Conservation (phyloP, 2,329 filamentous ascomycete species). For the Alternaria arborescens region DNA sequence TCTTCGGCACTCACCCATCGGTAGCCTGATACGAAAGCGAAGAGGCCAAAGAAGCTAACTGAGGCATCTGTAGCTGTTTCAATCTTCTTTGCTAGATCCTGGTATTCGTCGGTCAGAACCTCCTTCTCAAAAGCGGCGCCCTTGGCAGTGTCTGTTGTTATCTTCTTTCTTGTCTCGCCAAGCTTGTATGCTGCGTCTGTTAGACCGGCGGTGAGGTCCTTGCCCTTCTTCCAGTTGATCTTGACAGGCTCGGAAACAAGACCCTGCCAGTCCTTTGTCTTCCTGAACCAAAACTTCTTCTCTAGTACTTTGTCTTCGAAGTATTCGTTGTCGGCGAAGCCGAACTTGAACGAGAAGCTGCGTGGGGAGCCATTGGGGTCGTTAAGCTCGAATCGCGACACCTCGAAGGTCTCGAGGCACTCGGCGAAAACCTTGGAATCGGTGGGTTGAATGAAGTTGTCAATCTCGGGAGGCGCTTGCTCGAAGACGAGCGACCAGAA, state of each 20-base stretch:
- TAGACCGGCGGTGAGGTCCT: slow-evolving; percentile 84
- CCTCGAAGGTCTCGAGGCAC: slow-evolving; percentile 72
- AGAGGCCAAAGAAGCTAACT: slow-evolving; percentile 87
- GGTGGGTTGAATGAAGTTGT: slow-evolving; percentile 83
- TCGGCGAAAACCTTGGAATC: slow-evolving; percentile 78
- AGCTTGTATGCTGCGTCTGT: slow-evolving; percentile 76
- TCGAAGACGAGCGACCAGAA: slow-evolving; percentile 98
- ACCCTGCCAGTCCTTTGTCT: slow-evolving; percentile 73
- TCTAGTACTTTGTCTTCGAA: slow-evolving; percentile 81
- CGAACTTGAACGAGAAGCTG: slow-evolving; percentile 74
- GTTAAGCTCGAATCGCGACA: slow-evolving; percentile 82
- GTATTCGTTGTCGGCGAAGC: slow-evolving; percentile 82
- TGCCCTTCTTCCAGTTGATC: slow-evolving; percentile 78
- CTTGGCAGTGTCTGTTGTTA: slow-evolving; percentile 34
- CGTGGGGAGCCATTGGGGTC: slow-evolving; percentile 76
- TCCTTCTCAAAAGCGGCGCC: slow-evolving; percentile 61
- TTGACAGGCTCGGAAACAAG: slow-evolving; percentile 88
- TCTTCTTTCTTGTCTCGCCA: slow-evolving; percentile 66
- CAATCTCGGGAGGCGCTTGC: slow-evolving; percentile 83
- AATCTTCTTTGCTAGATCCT: slow-evolving; percentile 63
- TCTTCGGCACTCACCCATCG: slow-evolving; percentile 76
- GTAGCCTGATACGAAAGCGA: slow-evolving; percentile 75
- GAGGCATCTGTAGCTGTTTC: slow-evolving; percentile 68
- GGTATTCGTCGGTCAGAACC: slow-evolving; percentile 63
- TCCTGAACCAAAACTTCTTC: slow-evolving; percentile 92